Evolutionary conservation across 371 early-diverging fungal genomes (phyloP), one percentile per base, ranked within the genome.

Genomic region (Rhizopus stolonifer): DNA sequence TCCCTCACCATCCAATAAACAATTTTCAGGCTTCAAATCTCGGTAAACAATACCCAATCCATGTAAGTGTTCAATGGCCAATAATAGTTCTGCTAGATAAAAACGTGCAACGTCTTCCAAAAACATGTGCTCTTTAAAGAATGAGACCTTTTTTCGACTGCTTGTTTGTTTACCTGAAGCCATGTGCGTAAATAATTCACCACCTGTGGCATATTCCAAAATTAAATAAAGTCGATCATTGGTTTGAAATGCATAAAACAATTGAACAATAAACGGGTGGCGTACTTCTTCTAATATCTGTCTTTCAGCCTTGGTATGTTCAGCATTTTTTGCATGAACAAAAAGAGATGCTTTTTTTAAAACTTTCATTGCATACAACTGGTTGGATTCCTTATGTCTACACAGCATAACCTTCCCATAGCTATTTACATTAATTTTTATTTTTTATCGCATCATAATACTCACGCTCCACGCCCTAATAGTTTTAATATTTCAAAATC

Each of bases 191-290:
- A 99, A 99, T 52, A 99, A 76, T 80, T 99, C 99, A 17, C 99
- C 99, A 44, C 99, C 99, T n/a, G 90, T 88, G 31, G 95, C 94
- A 80, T 94, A 99, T 59, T 96, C 96, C 82, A 99, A 81, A 26
- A 97, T 93, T 65, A 99, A 69, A 69, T 94, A 96, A n/a, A 99
- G 78, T 55, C 93, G 74, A 46, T 79, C 77, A 36, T 81, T 68
- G n/a, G 94, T 91, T 72, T 96, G 94, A 69, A 98, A 96, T 3
- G 96, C 95, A 66, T 93, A 95, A 65, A 85, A 90, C 42, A 99
- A 79, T 66, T 92, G 90, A 38, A 98, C 98, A 62, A 99, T 92
- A 67, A 98, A 99, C 2, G 96, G 93, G 58, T 92, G 89, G 1
- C 76, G 77, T 9, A 90, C 82, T 21, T 84, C 85, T 48, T 88